Conservation (phyloP, 1,284 basidiomycete genomes). For the Ustilago sp. region DNA sequence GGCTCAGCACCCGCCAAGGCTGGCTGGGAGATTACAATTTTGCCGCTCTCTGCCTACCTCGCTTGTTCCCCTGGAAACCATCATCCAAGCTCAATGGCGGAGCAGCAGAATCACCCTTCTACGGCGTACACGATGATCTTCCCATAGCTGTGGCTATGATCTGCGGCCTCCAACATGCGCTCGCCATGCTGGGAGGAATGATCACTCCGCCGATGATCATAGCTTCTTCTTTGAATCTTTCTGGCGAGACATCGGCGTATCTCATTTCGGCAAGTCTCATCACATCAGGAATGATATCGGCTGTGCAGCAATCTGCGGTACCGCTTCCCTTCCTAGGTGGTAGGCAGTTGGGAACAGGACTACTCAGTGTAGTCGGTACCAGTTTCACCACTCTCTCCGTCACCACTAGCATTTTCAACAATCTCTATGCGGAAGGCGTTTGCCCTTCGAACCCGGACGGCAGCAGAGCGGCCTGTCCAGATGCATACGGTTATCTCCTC, state of each 20-base stretch:
- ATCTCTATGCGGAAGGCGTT: slow-evolving; percentile 82
- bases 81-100: slow-evolving; percentile 23
- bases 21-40: slow-evolving; percentile 62
- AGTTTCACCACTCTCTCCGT: slow-evolving; percentile 84
- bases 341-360: slow-evolving; percentile 80
- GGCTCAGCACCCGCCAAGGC: slow-evolving; percentile 37
- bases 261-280: slow-evolving; percentile 85
- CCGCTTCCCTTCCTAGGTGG: slow-evolving; percentile 73
- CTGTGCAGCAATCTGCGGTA: slow-evolving; percentile 80
- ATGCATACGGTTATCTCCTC: slow-evolving; percentile 71
- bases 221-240: slow-evolving; percentile 63
- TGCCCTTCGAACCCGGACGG: slow-evolving; percentile 79
- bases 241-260: slow-evolving; percentile 75
- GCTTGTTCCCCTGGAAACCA: slow-evolving; percentile 54
- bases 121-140: slow-evolving; percentile 58
- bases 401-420: slow-evolving; percentile 76
- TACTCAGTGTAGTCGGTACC: slow-evolving; percentile 86
- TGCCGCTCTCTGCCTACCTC: slow-evolving; percentile 53
- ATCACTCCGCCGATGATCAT: slow-evolving; percentile 82
- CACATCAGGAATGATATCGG: slow-evolving; percentile 76
- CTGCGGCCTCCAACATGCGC: slow-evolving; percentile 77
- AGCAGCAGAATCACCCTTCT: slow-evolving; percentile 52
- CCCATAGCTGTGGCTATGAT: slow-evolving; percentile 53
- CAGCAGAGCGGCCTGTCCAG: slow-evolving; percentile 75
- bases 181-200: slow-evolving; percentile 82